Percentiles rank a stretch among this genome's conserved stretches.
Evolutionary conservation across 345 rosid species (phyloP).

Genomic region (Corchorus capsularis): DNA sequence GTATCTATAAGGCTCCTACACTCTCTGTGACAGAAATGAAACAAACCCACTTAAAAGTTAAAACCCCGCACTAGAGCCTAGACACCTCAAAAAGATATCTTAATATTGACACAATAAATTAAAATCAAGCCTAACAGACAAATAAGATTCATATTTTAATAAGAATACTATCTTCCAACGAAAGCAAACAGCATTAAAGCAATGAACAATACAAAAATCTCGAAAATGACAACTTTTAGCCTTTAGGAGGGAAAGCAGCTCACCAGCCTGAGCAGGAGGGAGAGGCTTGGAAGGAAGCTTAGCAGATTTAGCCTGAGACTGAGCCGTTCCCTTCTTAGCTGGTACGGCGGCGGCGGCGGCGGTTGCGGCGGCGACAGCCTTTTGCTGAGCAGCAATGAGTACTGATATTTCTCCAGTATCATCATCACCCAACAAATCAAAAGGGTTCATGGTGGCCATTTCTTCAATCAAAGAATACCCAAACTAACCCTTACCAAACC

Average conservation of each 20-base stretch:
- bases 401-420: slow-evolving; percentile 70
- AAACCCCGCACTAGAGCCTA: not conserved
- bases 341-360: not conserved
- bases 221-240: not conserved
- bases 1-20: not conserved
- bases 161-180: not conserved
- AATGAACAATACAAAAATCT: not conserved
- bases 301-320: slow-evolving; percentile 45
- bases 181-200: not conserved
- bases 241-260: slow-evolving; percentile 9
- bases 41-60: not conserved
- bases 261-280: slow-evolving; percentile 87
- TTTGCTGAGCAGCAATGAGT: slow-evolving; percentile 56
- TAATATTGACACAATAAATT: not conserved
- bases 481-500: not conserved
- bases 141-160: not conserved
- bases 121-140: slow-evolving; percentile 1
- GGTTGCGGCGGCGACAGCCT: slow-evolving; percentile 31
- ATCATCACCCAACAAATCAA: slow-evolving; percentile 75
- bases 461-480: slow-evolving; percentile 10
- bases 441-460: slow-evolving; percentile 87
- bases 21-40: not conserved
- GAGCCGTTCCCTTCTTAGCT: slow-evolving; percentile 20
- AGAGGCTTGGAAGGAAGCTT: slow-evolving; percentile 72
- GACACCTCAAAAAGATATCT: not conserved